Base-by-base conservation (phyloP, 208 protist species). In the Wallacemonas collosoma region DNA sequence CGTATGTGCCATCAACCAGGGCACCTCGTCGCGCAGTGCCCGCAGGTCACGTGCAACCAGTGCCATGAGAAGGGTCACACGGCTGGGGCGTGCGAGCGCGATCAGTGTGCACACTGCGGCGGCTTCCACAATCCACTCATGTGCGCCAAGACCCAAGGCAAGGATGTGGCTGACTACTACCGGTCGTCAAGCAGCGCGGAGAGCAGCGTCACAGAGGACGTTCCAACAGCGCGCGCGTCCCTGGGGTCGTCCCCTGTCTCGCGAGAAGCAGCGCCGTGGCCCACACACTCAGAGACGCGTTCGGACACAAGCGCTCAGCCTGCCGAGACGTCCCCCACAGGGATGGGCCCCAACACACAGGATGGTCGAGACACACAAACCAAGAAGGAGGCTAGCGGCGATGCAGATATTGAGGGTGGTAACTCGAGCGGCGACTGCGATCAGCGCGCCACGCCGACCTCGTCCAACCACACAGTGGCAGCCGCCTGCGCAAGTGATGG, bases 11-110 rank as follows among this genome's bases (percentile, higher is more conserved):
- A 86, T 53, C 86, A 80, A 39, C 76, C 86, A 0, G 89, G 91
- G n/a, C 91, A 96, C 70, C 58, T 90, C 54, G 65, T 93, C 7
- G 84, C 91, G 36, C 87, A 83, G 68, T 96, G 91, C 68, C 91
- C 91, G 2, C 72, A 88, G 36, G 84, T 86, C 63, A 68, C 78
- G 50, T 96, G 91, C 77, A 79, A 86, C 69, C 57, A 77, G 26
- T 96, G 91, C 72, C 77, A 93, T 66, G 76, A 90, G 53, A 89
- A 89, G 61, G 91, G 88, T 7, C 91, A 96, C 79, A 91, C 84
- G 9, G 85, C 89, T 12, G 85, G 87, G 40, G 80, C 83, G 55
- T 95, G 91, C 68, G 71, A 72, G 6, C 88, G 79, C 58, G 67
- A 72, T 38, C 81, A 74, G 47, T 88, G 81, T 61, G 64, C 68